phyloP scores from a whole-genome alignment of 768 basidiomycete species.

The Boletus sensibilis region DNA sequence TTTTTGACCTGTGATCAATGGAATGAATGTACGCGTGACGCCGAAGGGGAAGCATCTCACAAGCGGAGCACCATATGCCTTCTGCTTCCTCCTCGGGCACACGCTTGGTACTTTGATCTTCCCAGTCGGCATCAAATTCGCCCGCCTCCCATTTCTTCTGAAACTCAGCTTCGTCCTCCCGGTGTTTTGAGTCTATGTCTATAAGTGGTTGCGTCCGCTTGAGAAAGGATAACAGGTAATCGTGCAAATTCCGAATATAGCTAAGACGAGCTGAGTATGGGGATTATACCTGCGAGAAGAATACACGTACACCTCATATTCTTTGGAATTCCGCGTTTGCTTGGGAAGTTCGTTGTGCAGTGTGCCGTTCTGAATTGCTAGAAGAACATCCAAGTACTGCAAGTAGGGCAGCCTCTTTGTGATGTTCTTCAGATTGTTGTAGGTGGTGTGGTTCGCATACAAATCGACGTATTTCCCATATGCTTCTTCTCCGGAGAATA shows the following conservation, averaged over 20 bases:
- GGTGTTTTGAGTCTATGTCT: conserved; percentile 69
- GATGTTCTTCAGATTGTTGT: conserved; percentile 85
- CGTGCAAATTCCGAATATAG: conserved; percentile 80
- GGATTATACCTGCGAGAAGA: not conserved
- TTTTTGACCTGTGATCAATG: conserved; percentile 71
- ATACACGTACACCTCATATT: conserved; percentile 72
- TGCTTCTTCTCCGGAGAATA: conserved; percentile 96
- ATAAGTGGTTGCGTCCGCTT: conserved; percentile 82
- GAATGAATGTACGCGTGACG: not conserved
- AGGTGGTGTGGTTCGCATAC: conserved; percentile 83
- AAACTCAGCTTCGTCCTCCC: conserved; percentile 67
- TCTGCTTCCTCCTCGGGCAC: conserved; percentile 41
- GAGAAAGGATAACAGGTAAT: conserved; percentile 83
- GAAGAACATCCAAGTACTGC: conserved; percentile 88
- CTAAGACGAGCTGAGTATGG: conserved; percentile 39
- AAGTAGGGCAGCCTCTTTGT: conserved; percentile 85
- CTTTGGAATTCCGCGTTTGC: conserved; percentile 66
- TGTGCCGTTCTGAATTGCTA: conserved; percentile 56
- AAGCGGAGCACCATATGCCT: conserved; percentile 94
- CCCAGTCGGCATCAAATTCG: conserved; percentile 73
- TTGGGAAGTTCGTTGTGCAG: conserved; percentile 70
- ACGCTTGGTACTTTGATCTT: conserved; percentile 44
- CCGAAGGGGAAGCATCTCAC: conserved; percentile 48
- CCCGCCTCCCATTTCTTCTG: conserved; percentile 75
- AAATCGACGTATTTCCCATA: conserved; percentile 95